Evolutionary conservation across 331 rosid genomes (phyloP), one percentile per base, ranked within the genome.

Genomic region (Telfairia occidentalis): DNA sequence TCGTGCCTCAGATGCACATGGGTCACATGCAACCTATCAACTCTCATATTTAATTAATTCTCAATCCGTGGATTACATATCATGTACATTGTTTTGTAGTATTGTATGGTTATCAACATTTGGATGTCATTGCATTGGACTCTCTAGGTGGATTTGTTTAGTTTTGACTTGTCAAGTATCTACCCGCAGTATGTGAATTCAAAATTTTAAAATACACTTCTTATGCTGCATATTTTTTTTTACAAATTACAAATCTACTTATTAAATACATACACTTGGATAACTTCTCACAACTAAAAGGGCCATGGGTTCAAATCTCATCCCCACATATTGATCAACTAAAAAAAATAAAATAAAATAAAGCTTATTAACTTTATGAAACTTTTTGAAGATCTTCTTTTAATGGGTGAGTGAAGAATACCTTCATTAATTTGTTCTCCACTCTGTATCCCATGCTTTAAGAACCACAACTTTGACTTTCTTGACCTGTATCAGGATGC

Each of bases 11-110:
- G 42, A 18, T 40, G 40, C 76, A 71, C 76, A 48, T 71, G 76
- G 75, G 76, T 71, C 28, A 71, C 60, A 71, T 71, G 60, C 29
- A 10, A 9, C 18, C 45, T 71, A 38, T 70, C 42, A 46, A 43
- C 75, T 70, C 42, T 26, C 55, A 13, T 24, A 45, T 70, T 61
- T 45, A 7, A 6, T 70, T 70, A 46, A 46, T 46, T 70, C 24
- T 45, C 1, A 28, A 46, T 70, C 75, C 34, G 28, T 70, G 74
- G 34, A 23, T 69, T 40, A 24, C 55, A 23, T 69, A 40, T 24
- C 74, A 13, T 69, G 55, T 43, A 43, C 24, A 42, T 42, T 59
- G 66, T 29, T 12, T 37, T 66, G 53, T 66, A 66, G 73, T 19
- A 19, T 37, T 34, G 19, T 42, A 24, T 43, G 55, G 54, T 70